These are phyloP conservation scores for Dactylonectria estremocensis DNA, from an alignment of 2,329 filamentous ascomycete species.

Conservation along the genomic window DNA sequence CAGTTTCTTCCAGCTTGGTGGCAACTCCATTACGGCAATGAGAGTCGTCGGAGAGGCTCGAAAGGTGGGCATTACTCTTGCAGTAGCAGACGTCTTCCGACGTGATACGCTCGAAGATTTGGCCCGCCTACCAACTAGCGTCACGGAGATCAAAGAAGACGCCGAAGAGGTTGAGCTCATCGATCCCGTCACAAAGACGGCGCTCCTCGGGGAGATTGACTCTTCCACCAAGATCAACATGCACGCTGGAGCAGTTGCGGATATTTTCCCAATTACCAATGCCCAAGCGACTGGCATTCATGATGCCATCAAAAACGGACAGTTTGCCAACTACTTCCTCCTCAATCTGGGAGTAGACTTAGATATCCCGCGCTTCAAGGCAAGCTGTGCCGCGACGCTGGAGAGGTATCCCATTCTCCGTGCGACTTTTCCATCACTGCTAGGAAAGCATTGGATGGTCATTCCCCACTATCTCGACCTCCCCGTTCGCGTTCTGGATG, in stretches of 20 bases:
- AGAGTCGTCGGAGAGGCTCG: not conserved
- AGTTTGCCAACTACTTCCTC: slow-evolving; percentile 44
- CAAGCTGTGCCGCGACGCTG: slow-evolving; percentile 30
- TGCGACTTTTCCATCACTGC: slow-evolving; percentile 37
- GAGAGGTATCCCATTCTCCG: slow-evolving; percentile 41
- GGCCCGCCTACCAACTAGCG: not conserved
- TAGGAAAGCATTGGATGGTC: slow-evolving; percentile 42
- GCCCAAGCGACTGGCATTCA: slow-evolving; percentile 33
- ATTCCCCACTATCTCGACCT: slow-evolving; percentile 32
- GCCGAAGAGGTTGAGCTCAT: slow-evolving; percentile 21
- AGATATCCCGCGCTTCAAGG: slow-evolving; percentile 37
- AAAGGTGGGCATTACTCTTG: slow-evolving; percentile 18
- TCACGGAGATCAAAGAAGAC: not conserved
- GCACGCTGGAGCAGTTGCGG: slow-evolving; percentile 23
- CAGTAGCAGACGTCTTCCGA: slow-evolving; percentile 30
- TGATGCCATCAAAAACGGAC: slow-evolving; percentile 8
- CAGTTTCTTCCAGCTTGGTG: slow-evolving; percentile 60
- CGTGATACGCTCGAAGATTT: slow-evolving; percentile 22
- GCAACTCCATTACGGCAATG: slow-evolving; percentile 6
- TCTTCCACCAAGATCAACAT: slow-evolving; percentile 7
- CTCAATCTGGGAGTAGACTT: slow-evolving; percentile 38
- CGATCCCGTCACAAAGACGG: slow-evolving; percentile 18
- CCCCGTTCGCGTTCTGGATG: slow-evolving; percentile 24
- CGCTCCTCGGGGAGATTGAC: slow-evolving; percentile 24
- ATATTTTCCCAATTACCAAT: slow-evolving; percentile 38